Evolutionary conservation across 306 rosid genomes (phyloP), one percentile per base, ranked within the genome.

Genomic region (Lathyrus aphaca): DNA sequence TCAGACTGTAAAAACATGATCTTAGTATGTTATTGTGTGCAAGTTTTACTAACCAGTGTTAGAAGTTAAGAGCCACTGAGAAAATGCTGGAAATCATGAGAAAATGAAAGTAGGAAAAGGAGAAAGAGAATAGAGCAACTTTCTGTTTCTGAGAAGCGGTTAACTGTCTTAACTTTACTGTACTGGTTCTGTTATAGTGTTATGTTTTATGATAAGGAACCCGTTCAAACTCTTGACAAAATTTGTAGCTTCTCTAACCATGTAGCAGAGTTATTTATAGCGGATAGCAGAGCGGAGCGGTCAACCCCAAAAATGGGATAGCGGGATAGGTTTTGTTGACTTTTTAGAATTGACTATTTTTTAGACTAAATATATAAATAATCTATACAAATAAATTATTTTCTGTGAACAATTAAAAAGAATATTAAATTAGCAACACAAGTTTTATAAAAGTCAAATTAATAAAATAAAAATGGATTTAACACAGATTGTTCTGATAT

Each of bases 141-240:
- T 17, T 60, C 66, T 38, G 21, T 55, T 25, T 35, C 21, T 59
- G 65, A 59, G 29, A 60, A 58, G 6, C 16, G 18, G 16, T 29
- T 57, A 59, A 60, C 46, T 32, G 66, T 16, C 39, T 35, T 16
- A 60, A 60, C 66, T 38, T 27, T 10, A 16, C 29, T 37, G 66
- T 10, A 35, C 43, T 8, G 45, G 27, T 15, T 35, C 45, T 35
- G 44, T 10, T n/a, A 8, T 37, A 48, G 12, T 48, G 23, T 16
- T 46, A 48, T 48, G 6, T 53, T 10, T 53, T 19, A 50, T 53
- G 45, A 16, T 17, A 60, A 10, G 66, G 30, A 10, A 1, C 30
- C 16, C 0, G 10, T 60, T 42, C 68, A 63, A 40, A 63, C 14
- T 11, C 51, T 12, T 40, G 18, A 40, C 29, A 39, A 23, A 23